Conservation (phyloP, 352 stramenopile genomes). For the Phytophthora hibernalis region DNA sequence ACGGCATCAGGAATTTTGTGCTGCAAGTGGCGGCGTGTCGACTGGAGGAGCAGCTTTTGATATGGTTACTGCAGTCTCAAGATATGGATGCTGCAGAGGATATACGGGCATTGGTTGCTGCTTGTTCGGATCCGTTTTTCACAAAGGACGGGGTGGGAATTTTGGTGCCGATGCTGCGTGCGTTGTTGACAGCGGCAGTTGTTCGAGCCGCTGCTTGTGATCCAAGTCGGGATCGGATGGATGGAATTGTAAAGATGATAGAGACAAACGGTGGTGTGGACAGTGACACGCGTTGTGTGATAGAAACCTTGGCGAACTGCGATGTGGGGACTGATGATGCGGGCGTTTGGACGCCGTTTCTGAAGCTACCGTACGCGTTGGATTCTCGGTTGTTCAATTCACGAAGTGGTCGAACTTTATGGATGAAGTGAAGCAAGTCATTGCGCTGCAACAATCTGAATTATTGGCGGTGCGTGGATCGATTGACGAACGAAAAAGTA, state of each 20-base stretch:
- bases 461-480: slow-evolving; percentile 1
- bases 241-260: slow-evolving; percentile 8
- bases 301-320: slow-evolving; percentile 12
- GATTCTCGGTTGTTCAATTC: slow-evolving; percentile 32
- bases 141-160: slow-evolving; percentile 4
- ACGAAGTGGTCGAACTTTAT: slow-evolving; percentile 28
- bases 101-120: slow-evolving; percentile 19
- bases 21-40: slow-evolving; percentile 29
- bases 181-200: slow-evolving; percentile 14
- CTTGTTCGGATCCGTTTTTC: slow-evolving; percentile 21
- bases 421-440: slow-evolving; percentile 20
- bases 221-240: slow-evolving; percentile 8
- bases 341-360: slow-evolving; percentile 30
- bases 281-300: slow-evolving; percentile 3
- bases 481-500: not conserved
- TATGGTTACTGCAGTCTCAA: slow-evolving; percentile 43
- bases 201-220: slow-evolving; percentile 30
- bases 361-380: slow-evolving; percentile 26
- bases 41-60: slow-evolving; percentile 43
- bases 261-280: slow-evolving; percentile 2
- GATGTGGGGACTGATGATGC: not conserved
- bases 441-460: slow-evolving; percentile 28
- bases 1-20: slow-evolving; percentile 25
- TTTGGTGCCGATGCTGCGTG: slow-evolving; percentile 16
- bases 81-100: slow-evolving; percentile 34